Base-by-base conservation (phyloP, 345 rosid species). In the Populus tremula region DNA sequence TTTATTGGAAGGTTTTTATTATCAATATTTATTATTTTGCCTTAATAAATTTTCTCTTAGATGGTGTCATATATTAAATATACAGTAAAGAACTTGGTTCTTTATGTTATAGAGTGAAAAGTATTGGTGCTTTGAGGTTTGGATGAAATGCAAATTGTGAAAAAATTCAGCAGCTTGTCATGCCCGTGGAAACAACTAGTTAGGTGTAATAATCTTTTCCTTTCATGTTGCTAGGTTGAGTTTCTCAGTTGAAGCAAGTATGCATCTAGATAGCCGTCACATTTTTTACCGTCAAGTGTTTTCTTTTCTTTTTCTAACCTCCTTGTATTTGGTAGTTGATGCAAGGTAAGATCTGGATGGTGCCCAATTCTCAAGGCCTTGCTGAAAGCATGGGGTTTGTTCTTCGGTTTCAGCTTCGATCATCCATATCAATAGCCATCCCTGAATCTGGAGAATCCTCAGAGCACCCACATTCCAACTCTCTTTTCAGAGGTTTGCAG, bases 291-390 rank as follows among this genome's bases (percentile, higher is more conserved):
- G 67, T 9, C 43, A 3, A 45, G 17, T 59, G 13, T 59, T 45
- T 41, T 31, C 33, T 31, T 31, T 76, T 20, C 21, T 29, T 27
- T 71, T 71, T 54, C 35, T 36, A 13, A 63, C 72, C 3, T 74
- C 3, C 25, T 64, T 73, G 4, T 67, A 38, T 59, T 80, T 79
- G 70, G 79, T 82, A 96, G 98, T 63, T 90, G 84, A 96, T 96
- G 97, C 97, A 90, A 43, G 99, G 99, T 71, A 88, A 87, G 79
- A 89, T 96, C 78, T 93, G 93, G 86, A 88, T 87, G 53, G 82
- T 87, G 33, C 92, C 90, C 27, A 87, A 87, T 74, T 71, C 83
- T 59, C 87, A 81, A 14, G 92, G 97, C 65, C 82, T 86, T 65
- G 86, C 90, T 17, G 90, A 90, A 81, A 84, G 93, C 84, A 91